Percentiles rank a stretch among this genome's conserved stretches.
Evolutionary conservation across 2,329 filamentous ascomycete genomes (phyloP).

Genomic region (Colletotrichum godetiae): DNA sequence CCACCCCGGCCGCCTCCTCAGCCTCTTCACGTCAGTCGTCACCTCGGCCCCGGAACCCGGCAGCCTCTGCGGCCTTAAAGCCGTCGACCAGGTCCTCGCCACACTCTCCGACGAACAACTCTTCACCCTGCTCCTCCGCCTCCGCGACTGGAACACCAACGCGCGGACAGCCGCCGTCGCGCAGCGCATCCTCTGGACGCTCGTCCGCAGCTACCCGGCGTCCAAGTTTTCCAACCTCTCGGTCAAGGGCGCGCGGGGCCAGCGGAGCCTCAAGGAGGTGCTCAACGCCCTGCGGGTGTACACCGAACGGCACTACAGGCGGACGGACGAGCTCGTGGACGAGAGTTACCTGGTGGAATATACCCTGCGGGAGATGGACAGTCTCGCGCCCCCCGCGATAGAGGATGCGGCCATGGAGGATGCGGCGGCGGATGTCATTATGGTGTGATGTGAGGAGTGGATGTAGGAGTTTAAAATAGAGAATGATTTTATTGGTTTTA

Average conservation of each 20-base stretch:
- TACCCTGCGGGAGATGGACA: constrained; percentile 93
- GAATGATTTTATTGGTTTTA: neutral
- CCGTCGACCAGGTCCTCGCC: constrained; percentile 87
- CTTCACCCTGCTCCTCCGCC: constrained; percentile 80
- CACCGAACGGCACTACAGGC: constrained; percentile 91
- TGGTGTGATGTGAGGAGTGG: constrained; percentile 42
- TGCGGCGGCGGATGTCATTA: constrained; percentile 49
- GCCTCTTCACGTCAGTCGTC: constrained; percentile 85
- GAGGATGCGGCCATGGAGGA: constrained; percentile 46
- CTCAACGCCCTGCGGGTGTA: constrained; percentile 89
- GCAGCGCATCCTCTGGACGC: constrained; percentile 83
- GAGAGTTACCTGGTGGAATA: constrained; percentile 96
- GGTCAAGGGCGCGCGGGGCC: constrained; percentile 65
- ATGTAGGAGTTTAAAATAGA: neutral
- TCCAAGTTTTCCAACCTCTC: constrained; percentile 79
- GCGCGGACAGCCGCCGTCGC: constrained; percentile 86
- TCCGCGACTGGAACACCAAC: constrained; percentile 98
- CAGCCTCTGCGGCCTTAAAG: constrained; percentile 72
- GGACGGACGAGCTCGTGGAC: constrained; percentile 89
- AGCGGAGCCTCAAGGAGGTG: constrained; percentile 82
- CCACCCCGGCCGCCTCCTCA: constrained; percentile 87
- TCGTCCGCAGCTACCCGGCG: constrained; percentile 85
- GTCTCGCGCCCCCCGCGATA: constrained; percentile 63
- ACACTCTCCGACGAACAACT: constrained; percentile 86
- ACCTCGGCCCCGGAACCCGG: constrained; percentile 70